These are phyloP conservation scores for Aspergillus latus DNA, from an alignment of 2,329 filamentous ascomycete genomes.

Conservation along the genomic window DNA sequence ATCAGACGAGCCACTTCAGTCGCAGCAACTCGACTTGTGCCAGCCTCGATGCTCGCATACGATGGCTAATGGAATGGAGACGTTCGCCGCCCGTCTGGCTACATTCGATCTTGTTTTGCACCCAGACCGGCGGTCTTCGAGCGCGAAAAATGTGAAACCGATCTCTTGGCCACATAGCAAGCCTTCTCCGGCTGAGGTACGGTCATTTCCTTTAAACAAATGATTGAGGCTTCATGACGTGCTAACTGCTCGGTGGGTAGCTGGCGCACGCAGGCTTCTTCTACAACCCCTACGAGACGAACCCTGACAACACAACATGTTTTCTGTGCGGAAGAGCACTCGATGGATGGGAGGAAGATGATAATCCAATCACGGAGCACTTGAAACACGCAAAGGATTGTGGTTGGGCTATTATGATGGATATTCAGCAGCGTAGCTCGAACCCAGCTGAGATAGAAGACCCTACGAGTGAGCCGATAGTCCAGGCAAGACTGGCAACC, in stretches of 20 bases:
- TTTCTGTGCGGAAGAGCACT: constrained; percentile 82
- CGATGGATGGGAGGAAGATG: constrained; percentile 87
- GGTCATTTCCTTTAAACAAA: constrained; percentile 1
- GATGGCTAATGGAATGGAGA: constrained; percentile 51
- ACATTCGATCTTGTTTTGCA: constrained; percentile 69
- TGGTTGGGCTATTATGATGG: constrained; percentile 79
- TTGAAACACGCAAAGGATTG: constrained; percentile 78
- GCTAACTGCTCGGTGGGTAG: constrained; percentile 45
- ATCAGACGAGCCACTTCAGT: neutral
- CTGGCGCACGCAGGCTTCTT: constrained; percentile 90
- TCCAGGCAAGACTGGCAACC: constrained; percentile 75
- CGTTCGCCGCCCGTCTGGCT: constrained; percentile 72
- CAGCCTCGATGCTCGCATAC: constrained; percentile 16
- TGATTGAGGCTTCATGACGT: constrained; percentile 8
- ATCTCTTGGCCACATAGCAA: constrained; percentile 75
- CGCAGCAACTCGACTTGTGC: neutral
- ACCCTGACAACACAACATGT: constrained; percentile 84
- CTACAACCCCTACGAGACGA: constrained; percentile 72
- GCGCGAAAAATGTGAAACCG: constrained; percentile 55
- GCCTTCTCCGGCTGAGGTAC: constrained; percentile 65
- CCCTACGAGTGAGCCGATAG: constrained; percentile 69
- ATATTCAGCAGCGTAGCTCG: constrained; percentile 50
- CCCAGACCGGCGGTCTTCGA: constrained; percentile 68
- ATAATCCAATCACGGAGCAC: constrained; percentile 82
- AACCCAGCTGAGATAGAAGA: constrained; percentile 62